These are phyloP conservation scores for Cajanus cajan DNA, from an alignment of 306 rosid species.

Conservation along the genomic window DNA sequence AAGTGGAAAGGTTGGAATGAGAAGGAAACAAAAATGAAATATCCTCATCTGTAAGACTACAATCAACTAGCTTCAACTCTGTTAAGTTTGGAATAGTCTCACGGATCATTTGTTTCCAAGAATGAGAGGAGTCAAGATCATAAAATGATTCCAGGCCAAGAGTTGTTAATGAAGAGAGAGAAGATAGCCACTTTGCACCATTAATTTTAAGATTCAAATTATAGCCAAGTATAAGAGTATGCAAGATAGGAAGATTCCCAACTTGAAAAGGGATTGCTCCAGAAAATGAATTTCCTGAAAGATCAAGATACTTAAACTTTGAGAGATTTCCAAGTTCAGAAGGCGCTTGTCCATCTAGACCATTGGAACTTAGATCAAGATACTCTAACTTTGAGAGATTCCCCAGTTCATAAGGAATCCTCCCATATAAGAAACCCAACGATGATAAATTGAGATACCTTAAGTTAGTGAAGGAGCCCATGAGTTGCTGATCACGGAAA, in stretches of 20 bases:
- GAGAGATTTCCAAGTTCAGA: neutral
- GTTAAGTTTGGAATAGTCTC: neutral
- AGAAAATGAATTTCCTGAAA: accelerated
- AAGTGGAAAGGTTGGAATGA: neutral
- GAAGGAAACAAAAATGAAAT: neutral
- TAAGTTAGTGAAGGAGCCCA: no score
- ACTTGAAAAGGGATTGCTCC: neutral
- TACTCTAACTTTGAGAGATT: no score
- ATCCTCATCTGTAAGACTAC: neutral
- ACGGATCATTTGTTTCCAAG: neutral
- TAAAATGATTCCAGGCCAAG: neutral
- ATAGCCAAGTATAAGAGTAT: neutral
- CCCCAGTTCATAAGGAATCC: no score
- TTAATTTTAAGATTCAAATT: neutral
- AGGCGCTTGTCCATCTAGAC: neutral
- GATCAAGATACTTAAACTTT: neutral
- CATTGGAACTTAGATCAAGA: neutral
- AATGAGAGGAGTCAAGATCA: neutral
- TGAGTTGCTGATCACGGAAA: no score
- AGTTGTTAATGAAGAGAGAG: neutral
- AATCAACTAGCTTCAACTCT: neutral
- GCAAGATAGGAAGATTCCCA: neutral
- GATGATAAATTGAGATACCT: no score
- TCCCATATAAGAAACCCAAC: no score
- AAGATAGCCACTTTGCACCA: neutral